Evolutionary conservation across 1,139 yeast species (phyloP).

Genomic region (Scheffersomyces illinoinensis): DNA sequence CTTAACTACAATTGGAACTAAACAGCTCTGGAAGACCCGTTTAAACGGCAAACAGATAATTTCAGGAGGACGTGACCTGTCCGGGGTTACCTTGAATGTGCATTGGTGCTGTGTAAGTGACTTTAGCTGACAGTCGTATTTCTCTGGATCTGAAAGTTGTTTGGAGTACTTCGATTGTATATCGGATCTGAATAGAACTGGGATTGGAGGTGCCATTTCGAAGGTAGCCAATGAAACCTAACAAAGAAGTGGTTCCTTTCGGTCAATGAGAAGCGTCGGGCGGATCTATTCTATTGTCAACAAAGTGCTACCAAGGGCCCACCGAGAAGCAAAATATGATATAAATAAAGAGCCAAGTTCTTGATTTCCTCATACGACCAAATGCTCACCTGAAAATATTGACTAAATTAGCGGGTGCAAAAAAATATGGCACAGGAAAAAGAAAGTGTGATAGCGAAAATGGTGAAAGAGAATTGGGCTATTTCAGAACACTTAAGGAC

Average conservation of each 20-base stretch:
- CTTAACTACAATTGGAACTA: constrained; percentile 23
- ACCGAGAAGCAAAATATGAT: neutral
- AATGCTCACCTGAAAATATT: neutral
- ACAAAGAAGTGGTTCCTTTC: neutral
- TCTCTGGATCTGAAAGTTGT: constrained; percentile 31
- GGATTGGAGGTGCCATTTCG: constrained; percentile 51
- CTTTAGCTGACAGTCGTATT: constrained; percentile 42
- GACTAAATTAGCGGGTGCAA: neutral
- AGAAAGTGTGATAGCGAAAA: neutral
- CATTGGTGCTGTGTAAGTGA: constrained; percentile 53
- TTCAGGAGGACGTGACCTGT: constrained; percentile 30
- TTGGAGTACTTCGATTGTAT: constrained; percentile 26
- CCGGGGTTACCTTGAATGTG: constrained; percentile 35
- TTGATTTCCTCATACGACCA: neutral
- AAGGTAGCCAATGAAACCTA: neutral
- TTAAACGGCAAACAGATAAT: constrained; percentile 57
- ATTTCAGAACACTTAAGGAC: no score
- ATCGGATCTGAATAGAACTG: constrained; percentile 36
- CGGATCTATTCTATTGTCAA: neutral
- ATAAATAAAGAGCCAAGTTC: neutral
- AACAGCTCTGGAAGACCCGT: constrained; percentile 51
- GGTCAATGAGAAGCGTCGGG: neutral
- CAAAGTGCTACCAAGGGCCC: neutral
- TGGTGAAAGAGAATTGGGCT: neutral
- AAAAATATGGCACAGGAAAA: neutral